These are phyloP conservation scores for Arthroderma sp. DNA, from an alignment of 2,329 filamentous ascomycete species.

Conservation along the genomic window DNA sequence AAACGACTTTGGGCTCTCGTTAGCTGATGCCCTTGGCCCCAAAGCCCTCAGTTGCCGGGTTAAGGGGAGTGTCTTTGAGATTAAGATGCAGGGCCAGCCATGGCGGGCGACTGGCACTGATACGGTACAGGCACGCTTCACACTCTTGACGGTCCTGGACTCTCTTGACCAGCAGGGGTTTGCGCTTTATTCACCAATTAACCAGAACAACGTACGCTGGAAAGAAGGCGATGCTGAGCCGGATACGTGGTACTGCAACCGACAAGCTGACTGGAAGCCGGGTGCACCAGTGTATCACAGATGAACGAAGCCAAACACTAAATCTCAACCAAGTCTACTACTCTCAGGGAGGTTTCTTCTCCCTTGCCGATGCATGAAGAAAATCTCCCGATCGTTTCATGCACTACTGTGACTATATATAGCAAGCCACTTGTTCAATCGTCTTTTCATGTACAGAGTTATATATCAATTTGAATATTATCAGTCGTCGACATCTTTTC, in stretches of 20 bases:
- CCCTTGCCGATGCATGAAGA: no score
- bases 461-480: no score
- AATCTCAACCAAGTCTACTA: no score
- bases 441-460: no score
- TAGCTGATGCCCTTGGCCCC: conserved; percentile 11
- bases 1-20: conserved; percentile 10
- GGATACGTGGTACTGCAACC: conserved; percentile 9
- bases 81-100: conserved; percentile 23
- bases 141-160: conserved; percentile 24
- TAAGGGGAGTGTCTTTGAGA: conserved; percentile 14
- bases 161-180: conserved; percentile 25
- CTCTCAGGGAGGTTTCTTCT: no score
- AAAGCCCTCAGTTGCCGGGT: conserved; percentile 4
- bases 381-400: no score
- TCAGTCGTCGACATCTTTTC: no score
- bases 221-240: not conserved
- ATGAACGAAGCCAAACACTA: not conserved
- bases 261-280: conserved; percentile 1
- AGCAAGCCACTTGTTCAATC: no score
- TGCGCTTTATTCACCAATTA: conserved; percentile 28
- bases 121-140: conserved; percentile 23
- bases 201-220: conserved; percentile 17
- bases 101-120: conserved; percentile 22
- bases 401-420: no score
- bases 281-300: conserved; percentile 6